A percentile compares a stretch with the other conserved stretches of the same genome.
phyloP scores from a whole-genome alignment of 2,329 filamentous ascomycete genomes.

The Pseudogymnoascus sp. region DNA sequence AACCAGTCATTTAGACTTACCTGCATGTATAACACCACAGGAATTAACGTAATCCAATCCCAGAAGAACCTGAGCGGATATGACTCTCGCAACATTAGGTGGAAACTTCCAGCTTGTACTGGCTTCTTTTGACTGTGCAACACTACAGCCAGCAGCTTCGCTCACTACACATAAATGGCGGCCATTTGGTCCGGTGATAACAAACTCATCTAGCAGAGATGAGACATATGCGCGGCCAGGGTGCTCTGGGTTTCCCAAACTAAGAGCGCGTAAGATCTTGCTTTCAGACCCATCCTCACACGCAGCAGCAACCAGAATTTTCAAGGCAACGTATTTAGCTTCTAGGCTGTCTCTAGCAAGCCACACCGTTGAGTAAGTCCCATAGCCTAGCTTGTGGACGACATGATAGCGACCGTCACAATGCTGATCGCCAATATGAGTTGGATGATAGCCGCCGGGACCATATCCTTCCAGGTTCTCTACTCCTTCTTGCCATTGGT shows the following conservation, averaged over 20 bases:
- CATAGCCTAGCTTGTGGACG: constrained; percentile 34
- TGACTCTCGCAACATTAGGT: too few relatives aligned
- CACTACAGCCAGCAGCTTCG: constrained; percentile 19
- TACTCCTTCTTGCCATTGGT: constrained; percentile 10
- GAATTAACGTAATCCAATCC: too few relatives aligned
- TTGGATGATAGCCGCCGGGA: constrained; percentile 17
- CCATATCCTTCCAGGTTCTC: constrained; percentile 18
- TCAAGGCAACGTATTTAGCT: constrained; percentile 12
- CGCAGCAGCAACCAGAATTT: constrained; percentile 15
- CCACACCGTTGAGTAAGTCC: constrained; percentile 35
- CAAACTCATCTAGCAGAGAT: constrained; percentile 21
- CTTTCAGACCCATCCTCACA: constrained; percentile 16
- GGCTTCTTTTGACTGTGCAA: constrained; percentile 18
- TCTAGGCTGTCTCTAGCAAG: constrained; percentile 28
- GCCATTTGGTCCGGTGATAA: constrained; percentile 10
- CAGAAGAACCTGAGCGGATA: too few relatives aligned
- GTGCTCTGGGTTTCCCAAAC: constrained; percentile 10
- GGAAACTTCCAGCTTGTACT: background rate
- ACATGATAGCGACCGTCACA: constrained; percentile 30
- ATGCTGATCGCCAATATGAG: constrained; percentile 21
- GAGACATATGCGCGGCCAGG: constrained; percentile 15
- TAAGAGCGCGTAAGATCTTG: constrained; percentile 16
- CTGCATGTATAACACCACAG: background rate
- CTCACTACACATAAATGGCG: background rate
- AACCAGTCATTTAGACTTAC: background rate